Percentiles rank a stretch among this genome's conserved stretches.
phyloP scores from a whole-genome alignment of 208 protist genomes.

The Novymonas esmeraldas region DNA sequence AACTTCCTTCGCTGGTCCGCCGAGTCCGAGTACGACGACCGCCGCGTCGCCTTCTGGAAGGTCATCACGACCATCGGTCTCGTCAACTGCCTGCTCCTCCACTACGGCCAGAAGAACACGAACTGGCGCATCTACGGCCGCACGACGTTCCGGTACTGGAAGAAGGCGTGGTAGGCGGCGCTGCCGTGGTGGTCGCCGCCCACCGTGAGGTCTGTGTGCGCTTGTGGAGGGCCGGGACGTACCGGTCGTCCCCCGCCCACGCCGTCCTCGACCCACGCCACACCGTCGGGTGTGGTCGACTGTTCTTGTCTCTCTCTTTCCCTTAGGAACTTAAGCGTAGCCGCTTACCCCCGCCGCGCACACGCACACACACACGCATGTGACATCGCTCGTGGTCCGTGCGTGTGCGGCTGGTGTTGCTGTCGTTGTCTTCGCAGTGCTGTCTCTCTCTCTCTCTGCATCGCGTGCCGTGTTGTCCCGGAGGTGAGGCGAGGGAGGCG shows the following conservation, averaged over 20 bases:
- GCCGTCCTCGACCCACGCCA: no score
- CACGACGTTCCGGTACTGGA: constrained; percentile 92
- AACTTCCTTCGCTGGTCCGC: constrained; percentile 94
- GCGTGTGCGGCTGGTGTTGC: constrained; percentile 2
- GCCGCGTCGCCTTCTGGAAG: constrained; percentile 89
- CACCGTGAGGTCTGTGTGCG: no score
- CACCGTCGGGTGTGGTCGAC: not conserved
- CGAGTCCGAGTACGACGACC: constrained; percentile 90
- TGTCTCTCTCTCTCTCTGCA: constrained; percentile 5
- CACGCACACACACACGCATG: not conserved
- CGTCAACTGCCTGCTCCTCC: constrained; percentile 83
- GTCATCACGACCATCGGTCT: constrained; percentile 75
- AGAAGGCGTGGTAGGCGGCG: constrained; percentile 78
- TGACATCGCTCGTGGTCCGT: not conserved
- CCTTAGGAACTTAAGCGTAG: constrained; percentile 10
- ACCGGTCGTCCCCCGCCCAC: no score
- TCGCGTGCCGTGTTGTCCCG: not conserved
- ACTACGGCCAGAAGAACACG: constrained; percentile 89
- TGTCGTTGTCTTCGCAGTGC: no score
- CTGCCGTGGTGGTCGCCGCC: not conserved
- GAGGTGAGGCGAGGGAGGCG: no score
- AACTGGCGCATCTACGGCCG: constrained; percentile 90
- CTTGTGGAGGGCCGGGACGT: no score
- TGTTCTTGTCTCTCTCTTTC: constrained; percentile 1
- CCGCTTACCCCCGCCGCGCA: constrained; percentile 2